Base-by-base conservation (phyloP, 1,284 basidiomycete genomes). In the Mycosarcoma maydis region DNA sequence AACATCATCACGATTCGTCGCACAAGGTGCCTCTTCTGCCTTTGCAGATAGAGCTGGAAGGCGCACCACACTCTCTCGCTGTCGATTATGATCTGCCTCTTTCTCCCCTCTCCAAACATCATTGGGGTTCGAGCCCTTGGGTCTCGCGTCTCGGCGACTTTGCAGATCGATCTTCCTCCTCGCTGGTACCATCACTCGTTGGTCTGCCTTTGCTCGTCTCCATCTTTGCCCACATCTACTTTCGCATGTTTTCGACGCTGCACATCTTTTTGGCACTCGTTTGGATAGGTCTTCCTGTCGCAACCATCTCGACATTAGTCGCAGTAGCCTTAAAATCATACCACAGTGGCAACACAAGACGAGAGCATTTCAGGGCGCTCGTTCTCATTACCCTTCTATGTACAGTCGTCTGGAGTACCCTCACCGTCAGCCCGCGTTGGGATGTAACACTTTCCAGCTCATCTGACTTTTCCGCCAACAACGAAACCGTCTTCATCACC, bases 401-500 rank as follows among this genome's bases (percentile, higher is more conserved):
- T 48, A 56, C 53, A 23, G 48, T 62, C 24, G 24, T 44, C 7
- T 62, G 60, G 60, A 42, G 53, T 13, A 52, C 60, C 0, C 52
- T 37, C 40, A 62, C 53, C 20, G 30, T 33, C 60, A 62, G 52
- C 17, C 40, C 39, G 6, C 49, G 37, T 10, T 48, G 43, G 17
- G 48, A 38, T n/a, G n/a, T n/a, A n/a, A n/a, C n/a, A 3, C 44
- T 56, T 20, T 56, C 53, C 38, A 30, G 40, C n/a, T 30, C 20
- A 8, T 16, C 38, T 3, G 23, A n/a, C 8, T 2, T 23, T 2
- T 33, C 27, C 19, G 17, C 19, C 23, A 45, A 48, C 22, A 51
- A 69, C 22, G 43, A 56, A 39, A 76, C 71, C 4, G 52, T 50
- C 51, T 77, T 59, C 29, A 55, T 75, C 23, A 68, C 65, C 5